A percentile compares a stretch with the other conserved stretches of the same genome.
Evolutionary conservation across 495 filamentous ascomycete genomes (phyloP).

Genomic region (Penicillium egyptiacum): DNA sequence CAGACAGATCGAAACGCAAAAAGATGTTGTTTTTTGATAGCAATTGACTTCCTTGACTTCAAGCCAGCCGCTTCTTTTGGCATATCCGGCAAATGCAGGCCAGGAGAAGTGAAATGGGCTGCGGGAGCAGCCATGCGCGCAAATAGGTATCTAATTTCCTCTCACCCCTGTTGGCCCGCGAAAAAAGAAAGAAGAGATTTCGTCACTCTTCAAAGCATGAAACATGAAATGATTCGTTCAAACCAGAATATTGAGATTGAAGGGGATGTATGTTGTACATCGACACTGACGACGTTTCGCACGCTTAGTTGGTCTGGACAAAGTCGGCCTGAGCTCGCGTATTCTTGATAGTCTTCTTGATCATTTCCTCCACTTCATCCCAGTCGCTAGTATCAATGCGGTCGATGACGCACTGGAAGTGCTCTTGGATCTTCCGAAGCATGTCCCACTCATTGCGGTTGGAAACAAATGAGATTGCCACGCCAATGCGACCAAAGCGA

Average conservation of each 20-base stretch:
- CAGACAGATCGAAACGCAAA: not conserved
- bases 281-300: constrained; percentile 1
- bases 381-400: constrained; percentile 69
- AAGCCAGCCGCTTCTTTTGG: not conserved
- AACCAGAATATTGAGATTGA: not conserved
- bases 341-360: constrained; percentile 83
- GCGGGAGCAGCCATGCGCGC: constrained; percentile 12
- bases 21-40: not conserved
- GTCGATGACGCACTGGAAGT: constrained; percentile 62
- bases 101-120: constrained; percentile 4
- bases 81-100: not conserved
- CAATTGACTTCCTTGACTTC: constrained; percentile 1
- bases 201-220: constrained; percentile 35
- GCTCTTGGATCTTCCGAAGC: constrained; percentile 71
- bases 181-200: constrained; percentile 23
- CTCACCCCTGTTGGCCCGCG: constrained; percentile 20
- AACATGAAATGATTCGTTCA: constrained; percentile 17
- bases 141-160: constrained; percentile 37
- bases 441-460: constrained; percentile 73
- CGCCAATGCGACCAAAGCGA: constrained; percentile 95
- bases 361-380: constrained; percentile 78
- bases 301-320: constrained; percentile 7
- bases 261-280: constrained; percentile 2
- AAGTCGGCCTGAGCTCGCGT: constrained; percentile 66
- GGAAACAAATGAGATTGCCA: constrained; percentile 87